Base-by-base conservation (phyloP, 176 grass and related monocot genomes). In the Phragmites australis region DNA sequence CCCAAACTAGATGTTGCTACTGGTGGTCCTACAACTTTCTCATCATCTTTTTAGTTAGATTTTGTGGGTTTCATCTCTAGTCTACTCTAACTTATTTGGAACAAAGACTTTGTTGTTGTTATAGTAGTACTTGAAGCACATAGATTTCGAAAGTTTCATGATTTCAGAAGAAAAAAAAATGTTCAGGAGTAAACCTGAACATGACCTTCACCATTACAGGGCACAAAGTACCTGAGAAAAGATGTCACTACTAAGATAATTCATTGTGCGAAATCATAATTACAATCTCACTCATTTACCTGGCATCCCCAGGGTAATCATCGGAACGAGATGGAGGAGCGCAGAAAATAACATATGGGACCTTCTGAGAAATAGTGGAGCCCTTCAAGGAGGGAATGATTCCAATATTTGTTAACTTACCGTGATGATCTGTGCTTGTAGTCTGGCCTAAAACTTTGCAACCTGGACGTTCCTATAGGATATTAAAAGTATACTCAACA, bases 361-460 rank as follows among this genome's bases (percentile, higher is more conserved):
- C 82, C 82, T 95, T 94, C 57, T 93, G 47, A 74, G 83, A 21
- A 75, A 83, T 72, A 57, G 63, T 43, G 68, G 88, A 88, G 45
- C 83, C 86, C 75, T 78, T 93, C 65, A 94, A 61, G 49, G 77
- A 82, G 74, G 96, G 96, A 66, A 93, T 52, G 65, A 98, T 91
- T 49, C 90, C 92, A 50, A 95, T 47, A 74, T 89, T 18, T 22
- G 62, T 74, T 89, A 98, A 64, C 76, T 98, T 90, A 45, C 54
- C 83, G 70, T 98, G 96, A 85, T 98, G 96, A 75, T 93, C 87
- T 60, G 66, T 84, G 75, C 83, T 98, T 93, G 86, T 84, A 37
- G 88, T 95, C 57, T 89, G 88, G 54, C 96, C 92, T 83, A 83
- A 93, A 91, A 98, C 88, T 83, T 98, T 89, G 72, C 96, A 94